These are phyloP conservation scores for Camelina sativa DNA, from an alignment of 345 rosid genomes.

Conservation along the genomic window DNA sequence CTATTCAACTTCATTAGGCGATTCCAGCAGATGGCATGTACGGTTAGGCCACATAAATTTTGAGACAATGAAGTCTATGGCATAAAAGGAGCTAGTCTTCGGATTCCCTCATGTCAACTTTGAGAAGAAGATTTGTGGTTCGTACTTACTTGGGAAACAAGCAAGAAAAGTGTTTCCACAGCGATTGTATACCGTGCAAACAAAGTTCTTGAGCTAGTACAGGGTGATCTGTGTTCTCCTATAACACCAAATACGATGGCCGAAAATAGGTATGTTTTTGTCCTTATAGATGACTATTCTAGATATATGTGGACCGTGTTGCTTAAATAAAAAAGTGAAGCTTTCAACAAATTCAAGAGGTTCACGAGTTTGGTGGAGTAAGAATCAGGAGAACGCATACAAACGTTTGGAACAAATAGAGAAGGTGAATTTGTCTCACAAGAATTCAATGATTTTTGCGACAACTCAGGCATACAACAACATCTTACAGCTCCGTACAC, in stretches of 20 bases:
- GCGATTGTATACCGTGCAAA: no score
- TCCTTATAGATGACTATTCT: background rate
- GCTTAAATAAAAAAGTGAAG: background rate
- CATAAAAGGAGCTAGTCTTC: no score
- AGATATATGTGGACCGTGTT: background rate
- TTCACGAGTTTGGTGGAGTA: background rate
- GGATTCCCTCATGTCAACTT: no score
- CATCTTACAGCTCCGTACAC: no score
- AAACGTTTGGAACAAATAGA: background rate
- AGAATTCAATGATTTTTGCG: background rate
- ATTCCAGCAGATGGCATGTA: no score
- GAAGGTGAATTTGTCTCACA: background rate
- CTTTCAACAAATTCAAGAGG: background rate
- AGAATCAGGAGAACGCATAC: background rate
- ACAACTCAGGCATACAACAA: background rate
- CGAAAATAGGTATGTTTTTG: background rate
- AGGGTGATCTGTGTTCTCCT: background rate
- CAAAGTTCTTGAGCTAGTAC: background rate
- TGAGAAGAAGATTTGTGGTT: no score
- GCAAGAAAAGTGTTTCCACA: no score
- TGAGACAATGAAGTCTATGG: no score
- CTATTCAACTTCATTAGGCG: no score
- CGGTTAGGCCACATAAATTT: no score
- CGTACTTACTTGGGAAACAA: no score
- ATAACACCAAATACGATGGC: background rate